Base-by-base conservation (phyloP, 371 early-diverging fungal genomes). In the Mucor circinelloides region DNA sequence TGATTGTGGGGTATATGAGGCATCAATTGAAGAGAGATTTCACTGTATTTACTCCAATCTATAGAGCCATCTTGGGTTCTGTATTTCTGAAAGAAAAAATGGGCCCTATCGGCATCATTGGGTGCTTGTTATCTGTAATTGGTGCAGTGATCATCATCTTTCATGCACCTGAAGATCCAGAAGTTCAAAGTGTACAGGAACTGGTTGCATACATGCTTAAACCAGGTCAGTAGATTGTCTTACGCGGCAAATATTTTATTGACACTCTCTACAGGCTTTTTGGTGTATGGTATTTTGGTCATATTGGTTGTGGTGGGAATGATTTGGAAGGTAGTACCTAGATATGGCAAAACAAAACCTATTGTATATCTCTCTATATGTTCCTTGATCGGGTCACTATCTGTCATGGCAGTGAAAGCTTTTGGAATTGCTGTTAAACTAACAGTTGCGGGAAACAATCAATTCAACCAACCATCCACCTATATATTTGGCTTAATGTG, bases 361-460 rank as follows among this genome's bases (percentile, higher is more conserved):
- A 65, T 96, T 9, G 91, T 95, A 17, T 95, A 96, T 68, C 82
- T 96, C 46, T 84, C 93, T 25, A 94, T 95, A 69, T 93, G 93
- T 70, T 94, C 95, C 3, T 75, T 95, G 30, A 90, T 91, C 17
- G 97, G 96, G 10, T 95, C 89, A 52, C 85, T 97, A 58, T 92
- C 95, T 4, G 96, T 97, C 42, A 94, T 94, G 82, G 92, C 95
- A 0, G 89, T 89, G 75, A 95, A 96, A 83, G 95, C 90, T 0
- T 92, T 97, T 71, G 96, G 95, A 52, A 92, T 95, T 57, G 95
- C 97, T 17, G 76, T 97, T 34, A 94, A 93, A 73, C 82, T 96
- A 70, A 95, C 97, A 0, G 88, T 95, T 81, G 89, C 90, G 17
- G 96, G 97, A 32, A 82, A 89, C 71, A 97, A 97, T 80, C 97